Percentiles rank a stretch among this genome's conserved stretches.
Evolutionary conservation across 192 early-diverging fungal species (phyloP).

Genomic region (Dimargaris cristalligena): DNA sequence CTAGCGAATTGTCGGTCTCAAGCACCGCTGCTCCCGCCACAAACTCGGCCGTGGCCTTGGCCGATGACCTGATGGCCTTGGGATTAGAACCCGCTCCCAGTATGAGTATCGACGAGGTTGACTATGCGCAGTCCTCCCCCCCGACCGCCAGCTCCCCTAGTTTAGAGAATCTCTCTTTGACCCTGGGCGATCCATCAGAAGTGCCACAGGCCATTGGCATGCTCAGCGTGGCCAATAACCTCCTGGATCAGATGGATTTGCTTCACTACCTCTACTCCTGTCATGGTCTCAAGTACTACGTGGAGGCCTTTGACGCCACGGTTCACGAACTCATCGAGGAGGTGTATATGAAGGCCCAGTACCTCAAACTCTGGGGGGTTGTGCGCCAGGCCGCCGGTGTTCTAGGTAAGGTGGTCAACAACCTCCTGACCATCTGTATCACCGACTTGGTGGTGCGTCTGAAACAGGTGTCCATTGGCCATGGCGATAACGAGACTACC

Average conservation of each 20-base stretch:
- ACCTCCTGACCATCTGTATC: constrained; percentile 55
- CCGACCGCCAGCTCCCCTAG: constrained; percentile 11
- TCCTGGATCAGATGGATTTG: constrained; percentile 70
- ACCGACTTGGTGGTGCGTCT: constrained; percentile 62
- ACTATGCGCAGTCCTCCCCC: too few relatives aligned
- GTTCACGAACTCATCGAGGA: constrained; percentile 55
- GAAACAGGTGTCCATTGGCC: constrained; percentile 62
- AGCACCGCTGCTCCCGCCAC: background rate
- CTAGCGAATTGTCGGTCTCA: background rate
- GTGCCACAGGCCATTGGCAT: constrained; percentile 38
- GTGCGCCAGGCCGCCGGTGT: constrained; percentile 68
- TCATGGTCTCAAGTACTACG: constrained; percentile 34
- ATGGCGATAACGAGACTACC: constrained; percentile 40
- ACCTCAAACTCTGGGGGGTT: constrained; percentile 56
- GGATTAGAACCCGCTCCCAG: constrained; percentile 9
- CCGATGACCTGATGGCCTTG: constrained; percentile 5
- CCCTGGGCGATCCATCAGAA: constrained; percentile 43
- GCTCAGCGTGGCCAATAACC: constrained; percentile 41
- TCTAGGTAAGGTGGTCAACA: constrained; percentile 53
- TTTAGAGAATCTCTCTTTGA: constrained; percentile 19
- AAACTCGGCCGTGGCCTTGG: too few relatives aligned
- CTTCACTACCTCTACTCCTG: constrained; percentile 63
- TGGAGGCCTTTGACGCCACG: constrained; percentile 34
- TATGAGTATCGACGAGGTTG: too few relatives aligned
- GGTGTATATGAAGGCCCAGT: constrained; percentile 62